Conservation (phyloP, 2,329 filamentous ascomycete genomes). For the Neopestalotiopsis sp. region DNA sequence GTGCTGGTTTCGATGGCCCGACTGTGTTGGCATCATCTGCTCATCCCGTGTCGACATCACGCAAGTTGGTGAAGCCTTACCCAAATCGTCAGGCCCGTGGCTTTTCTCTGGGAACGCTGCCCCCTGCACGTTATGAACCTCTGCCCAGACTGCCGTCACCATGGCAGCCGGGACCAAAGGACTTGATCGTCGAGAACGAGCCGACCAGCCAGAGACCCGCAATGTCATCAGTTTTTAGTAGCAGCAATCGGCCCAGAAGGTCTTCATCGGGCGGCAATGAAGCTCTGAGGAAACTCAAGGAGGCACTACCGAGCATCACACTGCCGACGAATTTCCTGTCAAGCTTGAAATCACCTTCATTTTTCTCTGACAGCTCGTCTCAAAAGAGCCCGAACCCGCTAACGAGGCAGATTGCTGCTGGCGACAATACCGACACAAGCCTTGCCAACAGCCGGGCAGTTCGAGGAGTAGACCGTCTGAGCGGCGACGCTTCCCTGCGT, state of each 20-base stretch:
- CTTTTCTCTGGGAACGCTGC: conserved; percentile 33
- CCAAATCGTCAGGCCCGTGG: conserved; percentile 30
- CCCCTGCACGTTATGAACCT: conserved; percentile 23
- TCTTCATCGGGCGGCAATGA: conserved; percentile 63
- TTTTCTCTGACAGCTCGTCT: conserved; percentile 42
- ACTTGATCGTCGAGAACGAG: conserved; percentile 38
- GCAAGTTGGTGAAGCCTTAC: conserved; percentile 16
- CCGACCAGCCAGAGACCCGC: conserved; percentile 36
- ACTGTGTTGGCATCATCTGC: conserved; percentile 27
- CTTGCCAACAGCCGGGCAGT: conserved; percentile 11
- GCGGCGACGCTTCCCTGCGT: conserved; percentile 18
- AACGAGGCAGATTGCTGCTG: conserved; percentile 25
- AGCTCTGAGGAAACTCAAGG: conserved; percentile 60
- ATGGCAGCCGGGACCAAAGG: conserved; percentile 49
- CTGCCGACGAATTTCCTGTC: conserved; percentile 46
- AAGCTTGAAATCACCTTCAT: conserved; percentile 40
- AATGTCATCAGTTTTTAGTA: conserved; percentile 53
- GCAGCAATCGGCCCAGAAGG: conserved; percentile 47
- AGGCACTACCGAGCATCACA: conserved; percentile 60
- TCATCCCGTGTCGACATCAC: conserved; percentile 2
- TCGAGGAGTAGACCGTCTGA: neutral
- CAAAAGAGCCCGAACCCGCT: conserved; percentile 29
- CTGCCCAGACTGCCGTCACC: conserved; percentile 36
- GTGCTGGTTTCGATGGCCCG: conserved; percentile 36
- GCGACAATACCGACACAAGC: conserved; percentile 25